Conservation (phyloP, 306 rosid species). For the Vigna nakashimae region DNA sequence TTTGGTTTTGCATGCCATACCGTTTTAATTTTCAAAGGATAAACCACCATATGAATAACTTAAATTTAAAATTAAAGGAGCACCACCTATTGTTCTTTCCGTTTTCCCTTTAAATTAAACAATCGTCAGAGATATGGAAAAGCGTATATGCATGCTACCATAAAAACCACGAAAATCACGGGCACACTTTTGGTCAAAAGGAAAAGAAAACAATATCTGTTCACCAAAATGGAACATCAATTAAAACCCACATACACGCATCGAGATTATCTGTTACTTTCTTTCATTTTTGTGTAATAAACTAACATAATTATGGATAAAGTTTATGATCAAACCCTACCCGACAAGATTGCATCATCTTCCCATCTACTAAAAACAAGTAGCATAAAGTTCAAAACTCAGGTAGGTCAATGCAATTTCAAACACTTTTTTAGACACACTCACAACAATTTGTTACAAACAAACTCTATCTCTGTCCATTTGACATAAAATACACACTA, state of each 20-base stretch:
- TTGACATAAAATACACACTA: conserved; percentile 19
- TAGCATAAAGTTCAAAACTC: neutral
- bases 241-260: conserved; percentile 38
- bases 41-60: neutral
- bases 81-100: conserved; percentile 20
- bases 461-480: too few species aligned
- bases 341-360: conserved; percentile 40
- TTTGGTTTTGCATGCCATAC: neutral
- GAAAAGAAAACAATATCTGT: conserved; percentile 54
- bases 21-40: neutral
- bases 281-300: conserved; percentile 29
- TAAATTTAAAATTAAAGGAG: neutral
- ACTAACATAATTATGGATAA: conserved; percentile 32
- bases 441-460: neutral
- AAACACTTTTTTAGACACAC: neutral
- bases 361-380: conserved; percentile 34
- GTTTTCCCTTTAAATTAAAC: neutral
- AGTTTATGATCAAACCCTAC: conserved; percentile 50
- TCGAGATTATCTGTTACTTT: conserved; percentile 29
- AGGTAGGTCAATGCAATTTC: neutral
- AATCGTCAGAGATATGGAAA: conserved; percentile 6
- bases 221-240: conserved; percentile 36
- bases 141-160: neutral
- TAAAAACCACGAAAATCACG: conserved; percentile 31
- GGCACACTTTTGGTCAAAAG: conserved; percentile 44